Conservation (phyloP, 2,329 filamentous ascomycete genomes). For the Penicillium rolfsii region DNA sequence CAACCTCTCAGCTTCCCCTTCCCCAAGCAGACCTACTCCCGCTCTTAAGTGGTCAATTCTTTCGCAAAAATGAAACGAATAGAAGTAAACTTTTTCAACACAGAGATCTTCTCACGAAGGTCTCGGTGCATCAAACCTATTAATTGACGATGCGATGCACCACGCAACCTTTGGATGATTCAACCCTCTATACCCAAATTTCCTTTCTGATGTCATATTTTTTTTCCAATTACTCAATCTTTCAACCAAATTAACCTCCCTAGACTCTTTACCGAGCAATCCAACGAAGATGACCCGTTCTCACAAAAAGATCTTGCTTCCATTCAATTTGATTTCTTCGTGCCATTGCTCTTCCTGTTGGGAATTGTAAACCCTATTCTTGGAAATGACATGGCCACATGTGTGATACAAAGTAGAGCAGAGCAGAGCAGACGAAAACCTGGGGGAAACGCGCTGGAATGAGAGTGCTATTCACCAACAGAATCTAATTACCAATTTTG, state of each 20-base stretch:
- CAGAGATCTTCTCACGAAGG: slow-evolving; percentile 23
- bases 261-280: slow-evolving; percentile 31
- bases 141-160: slow-evolving; percentile 24
- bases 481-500: slow-evolving; percentile 29
- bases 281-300: slow-evolving; percentile 2
- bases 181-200: slow-evolving; percentile 48
- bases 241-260: slow-evolving; percentile 27
- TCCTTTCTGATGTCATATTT: slow-evolving; percentile 17
- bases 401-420: neutral
- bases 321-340: neutral
- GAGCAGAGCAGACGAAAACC: neutral
- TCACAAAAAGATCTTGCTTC: slow-evolving; percentile 6
- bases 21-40: slow-evolving; percentile 75
- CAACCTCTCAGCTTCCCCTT: slow-evolving; percentile 67
- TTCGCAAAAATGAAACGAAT: slow-evolving; percentile 19
- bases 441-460: slow-evolving; percentile 1
- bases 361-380: neutral
- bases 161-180: slow-evolving; percentile 39
- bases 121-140: slow-evolving; percentile 22
- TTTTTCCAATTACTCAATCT: slow-evolving; percentile 10
- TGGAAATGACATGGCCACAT: neutral
- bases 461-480: slow-evolving; percentile 40
- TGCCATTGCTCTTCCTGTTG: slow-evolving; percentile 21
- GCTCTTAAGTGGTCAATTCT: slow-evolving; percentile 27
- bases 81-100: slow-evolving; percentile 31